phyloP scores from a whole-genome alignment of 768 basidiomycete species.

The Mycena haematopus region DNA sequence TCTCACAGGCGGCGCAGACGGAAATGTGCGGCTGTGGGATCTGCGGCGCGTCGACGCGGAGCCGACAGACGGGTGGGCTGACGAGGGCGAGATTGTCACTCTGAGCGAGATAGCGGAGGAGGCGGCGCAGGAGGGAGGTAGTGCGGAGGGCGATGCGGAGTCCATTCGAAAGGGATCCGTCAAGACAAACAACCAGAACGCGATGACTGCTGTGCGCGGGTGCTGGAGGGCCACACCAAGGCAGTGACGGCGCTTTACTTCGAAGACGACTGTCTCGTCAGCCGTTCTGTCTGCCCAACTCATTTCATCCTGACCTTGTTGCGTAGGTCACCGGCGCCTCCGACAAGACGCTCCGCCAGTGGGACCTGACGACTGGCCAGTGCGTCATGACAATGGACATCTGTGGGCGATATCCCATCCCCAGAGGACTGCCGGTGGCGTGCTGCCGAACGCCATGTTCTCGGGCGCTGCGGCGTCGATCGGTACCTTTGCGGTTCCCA shows the following conservation, averaged over 20 bases:
- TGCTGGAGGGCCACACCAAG: constrained; percentile 91
- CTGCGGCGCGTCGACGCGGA: constrained; percentile 82
- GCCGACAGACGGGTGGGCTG: constrained; percentile 58
- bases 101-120: constrained; percentile 73
- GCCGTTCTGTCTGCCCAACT: constrained; percentile 32
- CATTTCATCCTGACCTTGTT: constrained; percentile 19
- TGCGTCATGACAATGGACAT: constrained; percentile 99
- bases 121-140: constrained; percentile 53
- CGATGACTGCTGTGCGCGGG: constrained; percentile 69
- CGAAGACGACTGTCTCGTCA: constrained; percentile 90
- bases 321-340: constrained; percentile 93
- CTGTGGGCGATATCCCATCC: constrained; percentile 98
- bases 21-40: constrained; percentile 90
- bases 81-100: constrained; percentile 58
- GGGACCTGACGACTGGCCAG: constrained; percentile 97
- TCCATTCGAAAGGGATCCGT: constrained; percentile 46
- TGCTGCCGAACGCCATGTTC: constrained; percentile 53
- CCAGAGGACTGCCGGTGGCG: constrained; percentile 42
- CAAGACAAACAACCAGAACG: constrained; percentile 47
- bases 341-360: constrained; percentile 97
- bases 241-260: constrained; percentile 94
- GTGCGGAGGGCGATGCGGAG: constrained; percentile 43
- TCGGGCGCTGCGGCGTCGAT: constrained; percentile 60
- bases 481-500: constrained; percentile 80
- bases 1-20: constrained; percentile 89